A percentile compares a stretch with the other conserved stretches of the same genome.
phyloP scores from a whole-genome alignment of 305 asterid species.

The Fraxinus sp. region DNA sequence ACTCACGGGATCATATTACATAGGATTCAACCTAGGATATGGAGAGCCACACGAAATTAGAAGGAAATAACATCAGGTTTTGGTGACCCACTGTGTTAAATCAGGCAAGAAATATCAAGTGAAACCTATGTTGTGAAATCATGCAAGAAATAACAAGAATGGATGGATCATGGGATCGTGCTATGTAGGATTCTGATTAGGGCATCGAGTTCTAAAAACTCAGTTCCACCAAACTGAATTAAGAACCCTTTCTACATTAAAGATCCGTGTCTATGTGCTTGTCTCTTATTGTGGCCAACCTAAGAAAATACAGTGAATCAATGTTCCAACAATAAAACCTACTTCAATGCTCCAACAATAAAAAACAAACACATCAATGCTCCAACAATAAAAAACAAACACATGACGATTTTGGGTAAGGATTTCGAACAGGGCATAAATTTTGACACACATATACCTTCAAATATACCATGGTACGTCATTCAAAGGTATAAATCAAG shows the following conservation, averaged over 20 bases:
- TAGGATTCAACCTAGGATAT: background rate
- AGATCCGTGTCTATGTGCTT: background rate
- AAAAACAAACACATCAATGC: too few relatives aligned
- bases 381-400: background rate
- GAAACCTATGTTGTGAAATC: background rate
- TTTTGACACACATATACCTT: background rate
- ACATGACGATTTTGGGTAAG: background rate
- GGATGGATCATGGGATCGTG: background rate
- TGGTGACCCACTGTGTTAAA: background rate
- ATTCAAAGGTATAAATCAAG: background rate
- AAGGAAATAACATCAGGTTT: background rate
- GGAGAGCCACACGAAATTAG: background rate
- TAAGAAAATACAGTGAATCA: background rate
- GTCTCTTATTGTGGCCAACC: background rate
- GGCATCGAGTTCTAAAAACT: background rate
- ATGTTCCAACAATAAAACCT: background rate
- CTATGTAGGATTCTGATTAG: background rate
- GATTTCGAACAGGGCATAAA: background rate
- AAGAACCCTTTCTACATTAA: background rate
- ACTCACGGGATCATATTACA: background rate
- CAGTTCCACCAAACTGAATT: background rate
- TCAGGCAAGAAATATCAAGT: background rate
- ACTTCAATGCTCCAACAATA: background rate
- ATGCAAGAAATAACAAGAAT: background rate
- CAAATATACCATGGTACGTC: background rate